These are phyloP conservation scores for Quercus glauca DNA, from an alignment of 306 rosid genomes.

Conservation along the genomic window DNA sequence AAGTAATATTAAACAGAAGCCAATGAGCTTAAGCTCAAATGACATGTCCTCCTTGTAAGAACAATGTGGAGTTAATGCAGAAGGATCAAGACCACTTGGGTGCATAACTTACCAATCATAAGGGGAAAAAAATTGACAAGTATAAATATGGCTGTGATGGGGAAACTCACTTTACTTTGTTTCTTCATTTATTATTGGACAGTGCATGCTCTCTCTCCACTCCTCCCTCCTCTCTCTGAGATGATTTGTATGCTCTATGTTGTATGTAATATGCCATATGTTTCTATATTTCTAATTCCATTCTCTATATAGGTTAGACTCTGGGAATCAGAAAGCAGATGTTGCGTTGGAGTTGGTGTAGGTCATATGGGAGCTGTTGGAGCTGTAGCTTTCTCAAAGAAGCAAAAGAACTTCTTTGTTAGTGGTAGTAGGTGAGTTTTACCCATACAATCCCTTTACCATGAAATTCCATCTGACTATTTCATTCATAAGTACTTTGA, in stretches of 20 bases:
- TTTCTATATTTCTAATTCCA: slow-evolving; percentile 16
- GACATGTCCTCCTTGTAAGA: background rate
- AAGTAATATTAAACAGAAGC: background rate
- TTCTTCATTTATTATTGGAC: background rate
- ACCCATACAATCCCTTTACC: slow-evolving; percentile 7
- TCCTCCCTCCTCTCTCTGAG: background rate
- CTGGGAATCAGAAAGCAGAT: slow-evolving; percentile 80
- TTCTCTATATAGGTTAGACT: slow-evolving; percentile 71
- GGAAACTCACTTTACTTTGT: background rate
- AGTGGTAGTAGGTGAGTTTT: slow-evolving; percentile 88
- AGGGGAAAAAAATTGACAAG: background rate
- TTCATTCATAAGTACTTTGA: slow-evolving; percentile 1
- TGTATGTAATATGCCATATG: background rate
- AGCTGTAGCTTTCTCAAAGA: slow-evolving; percentile 84
- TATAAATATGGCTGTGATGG: background rate
- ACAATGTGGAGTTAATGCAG: background rate
- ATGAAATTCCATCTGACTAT: background rate
- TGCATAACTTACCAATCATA: background rate
- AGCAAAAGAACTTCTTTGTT: slow-evolving; percentile 69
- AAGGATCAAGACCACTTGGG: background rate
- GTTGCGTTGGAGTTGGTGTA: slow-evolving; percentile 75
- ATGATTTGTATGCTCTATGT: background rate
- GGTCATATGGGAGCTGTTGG: slow-evolving; percentile 96
- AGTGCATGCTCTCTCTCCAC: background rate
- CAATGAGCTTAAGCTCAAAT: background rate